Conservation (phyloP, 176 grass and related monocot species). For the Cocos nucifera region DNA sequence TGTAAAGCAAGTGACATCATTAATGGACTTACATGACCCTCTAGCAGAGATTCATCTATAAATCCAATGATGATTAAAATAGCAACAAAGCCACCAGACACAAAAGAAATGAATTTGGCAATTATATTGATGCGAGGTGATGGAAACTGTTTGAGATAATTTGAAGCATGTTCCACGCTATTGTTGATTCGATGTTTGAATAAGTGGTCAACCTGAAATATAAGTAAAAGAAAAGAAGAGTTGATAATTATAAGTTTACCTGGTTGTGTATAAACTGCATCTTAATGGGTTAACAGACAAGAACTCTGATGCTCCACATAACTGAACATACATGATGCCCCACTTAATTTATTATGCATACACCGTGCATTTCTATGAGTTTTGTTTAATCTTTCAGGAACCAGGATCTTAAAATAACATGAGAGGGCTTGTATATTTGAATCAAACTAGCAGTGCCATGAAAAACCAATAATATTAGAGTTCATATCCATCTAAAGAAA, state of each 20-base stretch:
- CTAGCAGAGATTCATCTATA: conserved; percentile 83
- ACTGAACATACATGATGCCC: too few relatives aligned
- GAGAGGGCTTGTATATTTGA: too few relatives aligned
- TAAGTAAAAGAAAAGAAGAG: not conserved
- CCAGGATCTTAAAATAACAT: too few relatives aligned
- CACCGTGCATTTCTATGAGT: too few relatives aligned
- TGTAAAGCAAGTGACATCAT: not conserved
- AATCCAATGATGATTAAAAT: conserved; percentile 88
- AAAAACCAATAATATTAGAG: too few relatives aligned
- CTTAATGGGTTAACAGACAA: too few relatives aligned
- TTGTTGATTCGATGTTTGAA: conserved; percentile 96
- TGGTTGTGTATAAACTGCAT: too few relatives aligned
- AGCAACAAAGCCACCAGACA: conserved; percentile 89
- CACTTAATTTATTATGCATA: too few relatives aligned
- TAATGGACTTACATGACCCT: conserved; percentile 69
- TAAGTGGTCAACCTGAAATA: conserved; percentile 84
- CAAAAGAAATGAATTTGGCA: conserved; percentile 94
- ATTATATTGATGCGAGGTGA: conserved; percentile 82
- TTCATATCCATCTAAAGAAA: too few relatives aligned
- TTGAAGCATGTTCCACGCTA: conserved; percentile 65
- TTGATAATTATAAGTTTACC: not conserved
- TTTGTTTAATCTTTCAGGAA: too few relatives aligned
- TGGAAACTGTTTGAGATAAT: conserved; percentile 96
- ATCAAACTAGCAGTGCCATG: too few relatives aligned
- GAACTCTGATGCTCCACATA: too few relatives aligned